Percentiles rank a stretch among this genome's conserved stretches.
Evolutionary conservation across 768 basidiomycete species (phyloP).

Genomic region (Lenzites betulinus): DNA sequence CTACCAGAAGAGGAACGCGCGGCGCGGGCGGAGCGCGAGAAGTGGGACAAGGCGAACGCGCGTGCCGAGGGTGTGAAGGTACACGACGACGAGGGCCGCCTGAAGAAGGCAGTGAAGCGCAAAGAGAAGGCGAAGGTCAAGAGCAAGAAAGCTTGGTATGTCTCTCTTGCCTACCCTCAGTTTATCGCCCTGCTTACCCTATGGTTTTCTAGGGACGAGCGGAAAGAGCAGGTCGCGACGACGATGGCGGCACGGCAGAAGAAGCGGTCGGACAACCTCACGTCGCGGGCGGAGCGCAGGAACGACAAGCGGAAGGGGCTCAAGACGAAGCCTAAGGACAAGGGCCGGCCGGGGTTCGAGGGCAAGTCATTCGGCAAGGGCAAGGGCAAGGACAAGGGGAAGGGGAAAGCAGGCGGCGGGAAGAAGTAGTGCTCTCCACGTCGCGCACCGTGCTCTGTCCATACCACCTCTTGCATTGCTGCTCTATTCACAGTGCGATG

Average conservation of each 20-base stretch:
- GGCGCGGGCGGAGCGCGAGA: slow-evolving; percentile 75
- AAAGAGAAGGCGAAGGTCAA: slow-evolving; percentile 89
- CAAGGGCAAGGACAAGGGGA: slow-evolving; percentile 30
- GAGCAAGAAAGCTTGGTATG: slow-evolving; percentile 85
- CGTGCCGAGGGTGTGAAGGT: slow-evolving; percentile 91
- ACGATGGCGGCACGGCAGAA: slow-evolving; percentile 86
- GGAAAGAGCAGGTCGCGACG: slow-evolving; percentile 74
- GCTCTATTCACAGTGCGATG: not conserved
- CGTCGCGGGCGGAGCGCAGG: slow-evolving; percentile 76
- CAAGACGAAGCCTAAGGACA: slow-evolving; percentile 52
- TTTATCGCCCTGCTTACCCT: not conserved
- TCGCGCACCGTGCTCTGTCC: not conserved
- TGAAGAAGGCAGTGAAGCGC: slow-evolving; percentile 94
- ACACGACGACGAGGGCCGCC: slow-evolving; percentile 74
- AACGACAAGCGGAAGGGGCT: slow-evolving; percentile 60
- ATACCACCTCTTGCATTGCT: not conserved
- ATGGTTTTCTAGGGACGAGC: slow-evolving; percentile 64
- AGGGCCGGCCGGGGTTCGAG: slow-evolving; percentile 84
- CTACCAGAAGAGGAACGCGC: slow-evolving; percentile 86
- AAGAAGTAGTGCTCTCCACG: slow-evolving; percentile 2
- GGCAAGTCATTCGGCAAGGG: slow-evolving; percentile 75
- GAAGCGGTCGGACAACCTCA: slow-evolving; percentile 90
- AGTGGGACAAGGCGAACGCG: slow-evolving; percentile 89
- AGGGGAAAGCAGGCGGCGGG: slow-evolving; percentile 9
- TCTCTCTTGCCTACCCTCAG: slow-evolving; percentile 7